Percentiles rank a stretch among this genome's conserved stretches.
Conservation (phyloP, 805 yeast genomes). For the Metschnikowia drakensbergensis region DNA sequence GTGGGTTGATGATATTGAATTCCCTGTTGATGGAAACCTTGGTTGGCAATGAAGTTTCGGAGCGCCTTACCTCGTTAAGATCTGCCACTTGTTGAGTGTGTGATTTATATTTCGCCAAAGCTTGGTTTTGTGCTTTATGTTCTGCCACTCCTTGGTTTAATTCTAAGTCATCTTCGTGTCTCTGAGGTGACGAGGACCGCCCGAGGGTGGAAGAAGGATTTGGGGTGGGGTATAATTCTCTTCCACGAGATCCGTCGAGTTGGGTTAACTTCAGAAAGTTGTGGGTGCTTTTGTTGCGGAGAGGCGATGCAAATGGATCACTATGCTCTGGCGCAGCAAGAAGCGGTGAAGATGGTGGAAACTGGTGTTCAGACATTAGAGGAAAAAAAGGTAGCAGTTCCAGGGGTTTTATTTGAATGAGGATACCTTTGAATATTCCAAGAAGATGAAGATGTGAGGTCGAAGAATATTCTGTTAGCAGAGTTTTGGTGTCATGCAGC, state of each 20-base stretch:
- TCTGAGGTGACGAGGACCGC: conserved; percentile 40
- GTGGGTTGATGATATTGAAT: conserved; percentile 36
- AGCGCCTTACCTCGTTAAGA: too few species aligned
- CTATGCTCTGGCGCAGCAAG: conserved; percentile 24
- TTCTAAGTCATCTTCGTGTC: conserved; percentile 10
- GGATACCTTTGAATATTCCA: not conserved
- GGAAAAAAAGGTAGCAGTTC: not conserved
- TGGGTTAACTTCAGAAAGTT: not conserved
- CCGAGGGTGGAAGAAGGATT: conserved; percentile 55
- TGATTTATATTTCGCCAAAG: not conserved
- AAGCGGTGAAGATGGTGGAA: conserved; percentile 54
- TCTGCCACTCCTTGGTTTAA: not conserved
- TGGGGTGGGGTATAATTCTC: conserved; percentile 60
- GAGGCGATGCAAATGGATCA: conserved; percentile 12
- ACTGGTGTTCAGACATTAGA: conserved; percentile 28
- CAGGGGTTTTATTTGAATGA: too few species aligned
- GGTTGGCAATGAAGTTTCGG: not conserved
- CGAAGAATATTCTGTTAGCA: not conserved
- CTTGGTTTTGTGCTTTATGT: not conserved
- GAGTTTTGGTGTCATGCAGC: not conserved
- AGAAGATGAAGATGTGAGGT: not conserved
- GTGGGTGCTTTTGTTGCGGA: conserved; percentile 2
- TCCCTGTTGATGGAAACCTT: conserved; percentile 26
- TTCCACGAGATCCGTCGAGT: conserved; percentile 13
- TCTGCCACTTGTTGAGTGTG: too few species aligned